Percentiles rank a stretch among this genome's conserved stretches.
phyloP scores from a whole-genome alignment of 2,329 filamentous ascomycete genomes.

The Phialocephala subalpina region DNA sequence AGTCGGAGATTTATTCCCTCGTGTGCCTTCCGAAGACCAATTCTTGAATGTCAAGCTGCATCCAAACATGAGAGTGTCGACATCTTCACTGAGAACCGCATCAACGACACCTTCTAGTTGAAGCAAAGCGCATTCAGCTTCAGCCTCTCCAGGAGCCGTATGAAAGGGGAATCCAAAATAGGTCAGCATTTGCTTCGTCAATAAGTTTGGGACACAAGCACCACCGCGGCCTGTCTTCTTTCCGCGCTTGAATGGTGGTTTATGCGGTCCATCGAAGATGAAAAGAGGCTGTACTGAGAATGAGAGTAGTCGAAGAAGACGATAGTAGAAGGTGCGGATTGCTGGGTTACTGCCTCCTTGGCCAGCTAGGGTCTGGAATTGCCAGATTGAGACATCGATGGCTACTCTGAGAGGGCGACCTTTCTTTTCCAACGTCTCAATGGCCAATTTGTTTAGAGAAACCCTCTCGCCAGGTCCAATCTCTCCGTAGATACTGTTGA shows the following conservation, averaged over 20 bases:
- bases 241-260: slow-evolving; percentile 88
- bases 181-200: slow-evolving; percentile 84
- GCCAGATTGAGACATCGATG: slow-evolving; percentile 96
- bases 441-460: slow-evolving; percentile 82
- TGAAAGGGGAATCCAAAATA: slow-evolving; percentile 87
- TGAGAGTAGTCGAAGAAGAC: slow-evolving; percentile 78
- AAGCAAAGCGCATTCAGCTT: slow-evolving; percentile 91
- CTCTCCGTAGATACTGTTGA: slow-evolving; percentile 84
- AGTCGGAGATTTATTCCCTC: slow-evolving; percentile 74
- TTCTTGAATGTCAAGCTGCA: slow-evolving; percentile 81
- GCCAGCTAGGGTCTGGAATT: slow-evolving; percentile 89
- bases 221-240: slow-evolving; percentile 73
- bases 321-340: slow-evolving; percentile 90
- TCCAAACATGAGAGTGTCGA: slow-evolving; percentile 98
- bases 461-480: slow-evolving; percentile 83
- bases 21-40: slow-evolving; percentile 78
- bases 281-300: slow-evolving; percentile 87
- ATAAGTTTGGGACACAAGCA: slow-evolving; percentile 72
- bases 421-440: slow-evolving; percentile 76
- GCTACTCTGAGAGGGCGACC: slow-evolving; percentile 83
- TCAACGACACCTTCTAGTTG: slow-evolving; percentile 87
- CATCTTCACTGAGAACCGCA: slow-evolving; percentile 93
- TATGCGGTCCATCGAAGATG: slow-evolving; percentile 87
- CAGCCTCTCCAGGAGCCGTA: slow-evolving; percentile 91
- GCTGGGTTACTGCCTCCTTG: slow-evolving; percentile 90